Conservation (phyloP, 345 rosid genomes). For the Boechera retrofracta region DNA sequence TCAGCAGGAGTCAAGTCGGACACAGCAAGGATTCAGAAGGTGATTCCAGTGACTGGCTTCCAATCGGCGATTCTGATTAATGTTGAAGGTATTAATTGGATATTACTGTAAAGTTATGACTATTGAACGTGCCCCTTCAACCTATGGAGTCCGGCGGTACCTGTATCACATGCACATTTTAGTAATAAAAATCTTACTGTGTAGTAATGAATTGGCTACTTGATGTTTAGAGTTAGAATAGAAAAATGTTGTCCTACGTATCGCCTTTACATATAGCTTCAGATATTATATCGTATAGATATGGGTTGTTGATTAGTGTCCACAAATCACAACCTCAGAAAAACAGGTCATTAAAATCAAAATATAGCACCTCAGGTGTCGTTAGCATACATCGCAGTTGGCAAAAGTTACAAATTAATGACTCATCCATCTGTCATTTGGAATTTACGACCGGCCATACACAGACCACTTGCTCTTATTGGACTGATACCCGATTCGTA, state of each 20-base stretch:
- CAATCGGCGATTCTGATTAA: constrained; percentile 62
- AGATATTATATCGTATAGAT: background rate
- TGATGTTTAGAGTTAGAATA: background rate
- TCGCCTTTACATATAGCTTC: background rate
- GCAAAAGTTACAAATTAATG: constrained; percentile 34
- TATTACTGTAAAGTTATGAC: constrained; percentile 51
- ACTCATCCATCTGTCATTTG: constrained; percentile 26
- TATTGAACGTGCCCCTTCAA: background rate
- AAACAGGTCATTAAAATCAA: constrained; percentile 12
- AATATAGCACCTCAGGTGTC: constrained; percentile 17
- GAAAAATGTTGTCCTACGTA: constrained; percentile 3
- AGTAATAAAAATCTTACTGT: constrained; percentile 11
- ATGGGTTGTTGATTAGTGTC: background rate
- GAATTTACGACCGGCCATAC: constrained; percentile 16
- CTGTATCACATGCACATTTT: background rate
- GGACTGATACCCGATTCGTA: background rate
- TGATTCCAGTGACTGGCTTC: constrained; percentile 68
- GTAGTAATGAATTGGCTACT: constrained; percentile 10
- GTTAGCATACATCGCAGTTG: constrained; percentile 23
- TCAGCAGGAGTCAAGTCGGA: constrained; percentile 47
- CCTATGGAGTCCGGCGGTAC: too few relatives aligned
- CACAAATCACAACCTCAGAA: constrained; percentile 18
- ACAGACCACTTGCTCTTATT: constrained; percentile 10
- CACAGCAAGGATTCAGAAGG: constrained; percentile 70
- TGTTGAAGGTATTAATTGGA: constrained; percentile 23